Percentiles rank a stretch among this genome's conserved stretches.
phyloP scores from a whole-genome alignment of 495 filamentous ascomycete genomes.

The Tuber melanosporum region DNA sequence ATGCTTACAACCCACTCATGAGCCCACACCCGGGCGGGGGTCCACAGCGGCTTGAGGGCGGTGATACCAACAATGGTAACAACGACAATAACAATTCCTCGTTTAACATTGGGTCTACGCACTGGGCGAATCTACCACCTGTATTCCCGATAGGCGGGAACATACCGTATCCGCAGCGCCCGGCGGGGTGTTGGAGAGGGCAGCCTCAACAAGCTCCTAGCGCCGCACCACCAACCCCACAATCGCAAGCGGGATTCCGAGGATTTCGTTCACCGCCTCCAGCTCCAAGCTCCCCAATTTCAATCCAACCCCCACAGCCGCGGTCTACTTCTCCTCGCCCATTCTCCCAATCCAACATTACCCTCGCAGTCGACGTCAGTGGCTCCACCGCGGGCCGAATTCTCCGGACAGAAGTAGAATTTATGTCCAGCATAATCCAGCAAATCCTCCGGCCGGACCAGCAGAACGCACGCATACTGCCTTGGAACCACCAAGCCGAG shows the following conservation, averaged over 20 bases:
- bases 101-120: neutral
- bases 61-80: neutral
- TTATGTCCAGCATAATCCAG: constrained; percentile 21
- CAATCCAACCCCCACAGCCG: neutral
- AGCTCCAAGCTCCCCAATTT: neutral
- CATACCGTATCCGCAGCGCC: neutral
- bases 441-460: constrained; percentile 11
- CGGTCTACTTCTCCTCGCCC: neutral
- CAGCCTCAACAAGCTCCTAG: neutral
- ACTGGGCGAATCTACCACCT: neutral
- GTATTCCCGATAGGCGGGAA: neutral
- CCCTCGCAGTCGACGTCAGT: constrained; percentile 36
- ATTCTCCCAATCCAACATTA: constrained; percentile 37
- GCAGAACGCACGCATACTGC: constrained; percentile 21
- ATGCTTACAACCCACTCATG: neutral
- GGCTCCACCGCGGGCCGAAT: constrained; percentile 32
- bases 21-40: neutral
- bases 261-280: neutral
- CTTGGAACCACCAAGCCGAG: constrained; percentile 24
- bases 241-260: neutral
- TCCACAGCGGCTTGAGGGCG: neutral
- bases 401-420: constrained; percentile 23
- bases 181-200: neutral
- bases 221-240: neutral
- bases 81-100: neutral